A percentile compares a stretch with the other conserved stretches of the same genome.
These are phyloP conservation scores for Cercospora nicotianae DNA, from an alignment of 2,329 filamentous ascomycete genomes.

Conservation along the genomic window DNA sequence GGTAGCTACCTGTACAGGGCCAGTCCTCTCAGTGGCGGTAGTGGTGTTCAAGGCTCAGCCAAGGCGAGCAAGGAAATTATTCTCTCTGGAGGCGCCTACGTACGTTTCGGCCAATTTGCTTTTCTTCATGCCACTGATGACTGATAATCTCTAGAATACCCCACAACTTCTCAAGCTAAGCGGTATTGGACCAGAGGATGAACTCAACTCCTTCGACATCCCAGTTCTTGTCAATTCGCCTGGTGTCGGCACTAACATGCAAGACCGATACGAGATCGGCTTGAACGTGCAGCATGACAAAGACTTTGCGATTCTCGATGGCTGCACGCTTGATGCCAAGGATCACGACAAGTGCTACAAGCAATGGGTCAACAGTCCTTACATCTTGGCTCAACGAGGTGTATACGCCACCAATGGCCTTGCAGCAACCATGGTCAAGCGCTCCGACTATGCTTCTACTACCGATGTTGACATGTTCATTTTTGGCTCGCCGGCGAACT, in stretches of 20 bases:
- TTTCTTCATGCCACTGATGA: neutral
- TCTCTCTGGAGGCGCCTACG: slow-evolving; percentile 56
- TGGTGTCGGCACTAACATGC: slow-evolving; percentile 64
- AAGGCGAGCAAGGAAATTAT: slow-evolving; percentile 50
- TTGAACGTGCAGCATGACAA: slow-evolving; percentile 50
- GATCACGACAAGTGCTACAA: slow-evolving; percentile 45
- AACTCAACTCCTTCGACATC: slow-evolving; percentile 57
- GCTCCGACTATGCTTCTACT: slow-evolving; percentile 43
- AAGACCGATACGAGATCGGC: slow-evolving; percentile 61
- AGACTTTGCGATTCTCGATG: slow-evolving; percentile 42
- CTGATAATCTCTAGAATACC: slow-evolving; percentile 45
- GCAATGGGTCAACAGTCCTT: slow-evolving; percentile 44
- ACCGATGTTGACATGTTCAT: slow-evolving; percentile 56
- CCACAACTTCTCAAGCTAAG: slow-evolving; percentile 65
- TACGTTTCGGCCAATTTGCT: neutral
- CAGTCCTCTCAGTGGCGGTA: slow-evolving; percentile 38
- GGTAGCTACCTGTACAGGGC: slow-evolving; percentile 44
- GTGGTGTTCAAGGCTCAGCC: slow-evolving; percentile 43
- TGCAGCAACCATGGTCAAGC: slow-evolving; percentile 49
- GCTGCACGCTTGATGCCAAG: slow-evolving; percentile 41
- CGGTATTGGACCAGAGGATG: slow-evolving; percentile 59
- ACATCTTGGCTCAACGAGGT: slow-evolving; percentile 42
- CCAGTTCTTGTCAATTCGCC: slow-evolving; percentile 56
- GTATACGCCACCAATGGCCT: slow-evolving; percentile 55
- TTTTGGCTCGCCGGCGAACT: slow-evolving; percentile 56